phyloP scores from a whole-genome alignment of 305 asterid genomes.

The Caryopteris hybrid region DNA sequence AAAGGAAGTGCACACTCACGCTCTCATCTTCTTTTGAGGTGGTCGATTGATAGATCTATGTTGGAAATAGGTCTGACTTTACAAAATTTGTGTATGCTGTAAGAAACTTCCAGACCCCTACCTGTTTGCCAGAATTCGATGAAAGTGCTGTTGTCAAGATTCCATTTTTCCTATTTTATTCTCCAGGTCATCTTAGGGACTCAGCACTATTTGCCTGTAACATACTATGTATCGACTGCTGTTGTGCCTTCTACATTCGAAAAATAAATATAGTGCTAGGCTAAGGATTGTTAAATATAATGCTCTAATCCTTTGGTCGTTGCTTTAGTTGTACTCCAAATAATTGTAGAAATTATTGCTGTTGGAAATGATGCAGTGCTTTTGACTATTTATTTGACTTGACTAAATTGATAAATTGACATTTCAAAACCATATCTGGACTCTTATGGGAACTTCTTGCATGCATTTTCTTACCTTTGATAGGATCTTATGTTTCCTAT shows the following conservation, averaged over 20 bases:
- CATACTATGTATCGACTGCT: constrained; percentile 1
- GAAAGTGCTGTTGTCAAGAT: not conserved
- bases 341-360: not conserved
- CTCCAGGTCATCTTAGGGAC: not conserved
- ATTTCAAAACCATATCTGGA: not conserved
- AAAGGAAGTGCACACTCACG: not conserved
- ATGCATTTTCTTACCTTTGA: no score
- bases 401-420: not conserved
- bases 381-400: no score
- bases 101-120: not conserved
- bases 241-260: not conserved
- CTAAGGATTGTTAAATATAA: constrained; percentile 3
- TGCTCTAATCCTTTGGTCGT: not conserved
- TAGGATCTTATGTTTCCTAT: no score
- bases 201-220: constrained; percentile 18
- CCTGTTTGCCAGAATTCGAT: not conserved
- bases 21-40: not conserved
- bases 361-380: not conserved
- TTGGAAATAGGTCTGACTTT: constrained; percentile 8
- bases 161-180: not conserved
- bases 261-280: constrained; percentile 7
- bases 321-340: not conserved
- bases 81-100: no score
- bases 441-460: no score
- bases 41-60: not conserved